These are phyloP conservation scores for Tolypocladium pustulatum DNA, from an alignment of 2,329 filamentous ascomycete genomes.

Conservation along the genomic window DNA sequence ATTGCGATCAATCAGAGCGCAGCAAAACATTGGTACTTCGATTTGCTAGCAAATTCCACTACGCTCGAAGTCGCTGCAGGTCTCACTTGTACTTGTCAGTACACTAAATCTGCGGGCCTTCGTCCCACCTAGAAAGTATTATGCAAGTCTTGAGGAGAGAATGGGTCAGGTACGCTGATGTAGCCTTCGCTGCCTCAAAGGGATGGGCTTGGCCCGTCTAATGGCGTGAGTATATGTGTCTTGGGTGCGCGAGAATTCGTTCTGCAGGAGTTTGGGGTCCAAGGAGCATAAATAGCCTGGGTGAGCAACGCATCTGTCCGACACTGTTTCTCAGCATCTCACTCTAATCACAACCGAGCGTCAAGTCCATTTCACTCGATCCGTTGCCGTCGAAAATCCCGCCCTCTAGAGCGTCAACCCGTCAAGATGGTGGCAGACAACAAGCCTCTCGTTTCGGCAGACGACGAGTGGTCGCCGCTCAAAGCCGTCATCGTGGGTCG, in stretches of 20 bases:
- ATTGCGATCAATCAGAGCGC: no score
- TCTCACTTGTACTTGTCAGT: no score
- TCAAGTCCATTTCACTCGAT: not conserved
- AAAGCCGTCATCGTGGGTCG: slow-evolving; percentile 3
- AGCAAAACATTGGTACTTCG: no score
- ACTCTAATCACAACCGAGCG: not conserved
- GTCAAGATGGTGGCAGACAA: not conserved
- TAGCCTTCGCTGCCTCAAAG: no score
- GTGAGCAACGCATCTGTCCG: not conserved
- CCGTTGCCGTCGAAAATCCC: not conserved
- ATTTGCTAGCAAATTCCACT: no score
- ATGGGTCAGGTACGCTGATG: no score
- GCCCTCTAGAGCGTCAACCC: not conserved
- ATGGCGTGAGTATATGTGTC: not conserved
- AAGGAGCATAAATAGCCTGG: not conserved
- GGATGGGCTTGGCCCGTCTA: not conserved
- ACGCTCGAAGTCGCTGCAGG: no score
- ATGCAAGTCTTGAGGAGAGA: no score
- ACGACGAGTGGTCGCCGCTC: slow-evolving; percentile 3
- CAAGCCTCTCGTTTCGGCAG: not conserved
- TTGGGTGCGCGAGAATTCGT: not conserved
- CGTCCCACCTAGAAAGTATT: no score
- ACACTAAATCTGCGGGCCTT: no score
- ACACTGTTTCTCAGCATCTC: not conserved
- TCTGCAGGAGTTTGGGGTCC: not conserved